phyloP scores from a whole-genome alignment of 148 eudicot species.

The Bassia scoparia region DNA sequence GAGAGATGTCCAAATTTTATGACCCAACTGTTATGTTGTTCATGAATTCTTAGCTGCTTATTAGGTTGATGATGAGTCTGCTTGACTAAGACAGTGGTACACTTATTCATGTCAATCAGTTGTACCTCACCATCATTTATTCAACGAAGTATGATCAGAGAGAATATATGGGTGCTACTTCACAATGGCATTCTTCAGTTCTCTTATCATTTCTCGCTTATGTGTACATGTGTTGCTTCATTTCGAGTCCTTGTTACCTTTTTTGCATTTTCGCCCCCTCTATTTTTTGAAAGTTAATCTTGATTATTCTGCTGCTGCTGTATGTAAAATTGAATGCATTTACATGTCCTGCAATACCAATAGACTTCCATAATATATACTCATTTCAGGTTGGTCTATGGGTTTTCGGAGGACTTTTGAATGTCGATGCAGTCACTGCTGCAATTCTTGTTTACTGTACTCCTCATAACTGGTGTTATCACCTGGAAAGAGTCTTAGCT shows the following conservation, averaged over 20 bases:
- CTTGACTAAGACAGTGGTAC: background rate
- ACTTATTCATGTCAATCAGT: background rate
- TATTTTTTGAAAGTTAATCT: background rate
- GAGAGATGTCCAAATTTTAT: background rate
- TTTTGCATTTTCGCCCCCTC: background rate
- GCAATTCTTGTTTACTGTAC: slow-evolving; percentile 87
- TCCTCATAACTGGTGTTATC: slow-evolving; percentile 82
- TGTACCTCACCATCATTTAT: background rate
- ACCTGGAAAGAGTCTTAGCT: slow-evolving; percentile 93
- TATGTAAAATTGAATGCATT: background rate
- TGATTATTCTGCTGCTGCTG: background rate
- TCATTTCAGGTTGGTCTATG: slow-evolving; percentile 79
- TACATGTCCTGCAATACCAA: background rate
- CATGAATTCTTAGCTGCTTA: background rate
- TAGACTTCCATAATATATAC: background rate
- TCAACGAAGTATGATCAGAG: too few species aligned
- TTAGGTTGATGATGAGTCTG: background rate
- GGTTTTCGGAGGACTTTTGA: slow-evolving; percentile 77
- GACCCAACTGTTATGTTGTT: background rate
- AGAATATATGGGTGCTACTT: too few species aligned
- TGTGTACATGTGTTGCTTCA: too few species aligned
- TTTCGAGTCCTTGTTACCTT: too few species aligned
- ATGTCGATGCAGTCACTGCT: slow-evolving; percentile 93
- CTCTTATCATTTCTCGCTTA: too few species aligned
- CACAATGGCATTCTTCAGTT: too few species aligned